Evolutionary conservation across 306 rosid genomes (phyloP), one percentile per base, ranked within the genome.

Genomic region (Acacia acuminata): DNA sequence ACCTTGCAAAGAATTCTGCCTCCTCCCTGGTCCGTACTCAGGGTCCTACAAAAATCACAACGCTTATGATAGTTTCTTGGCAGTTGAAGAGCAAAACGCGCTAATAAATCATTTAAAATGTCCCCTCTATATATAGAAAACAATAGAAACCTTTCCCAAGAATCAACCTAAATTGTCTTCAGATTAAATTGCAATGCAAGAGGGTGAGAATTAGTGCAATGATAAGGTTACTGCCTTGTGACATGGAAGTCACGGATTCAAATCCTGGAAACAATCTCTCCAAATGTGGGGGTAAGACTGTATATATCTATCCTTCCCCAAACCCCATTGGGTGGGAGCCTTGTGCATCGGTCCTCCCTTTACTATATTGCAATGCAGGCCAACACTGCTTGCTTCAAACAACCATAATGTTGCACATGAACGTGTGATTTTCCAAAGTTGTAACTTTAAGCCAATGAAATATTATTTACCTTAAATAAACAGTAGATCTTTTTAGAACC

Each of bases 1-100:
- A 96, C 99, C 99, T 96, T 96, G 97, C 73, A 83, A 88, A 83
- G 97, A 96, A 88, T 90, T 93, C 77, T 84, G 90, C 79, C 89
- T 84, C 48, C 85, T 84, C 58, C 88, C 90, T 1, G 88, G 80
- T 81, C 87, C 85, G 83, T 77, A 78, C 78, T 91, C 90, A 45
- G 88, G 86, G 77, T 87, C 90, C 94, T 90, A 84, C 87, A 88
- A 65, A 80, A 69, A 22, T 25, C 69, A 25, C 66, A 66, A 64
- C 27, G 44, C 27, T 25, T 50, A 40, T 24, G 48, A 30, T 75
- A 53, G 27, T 56, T 77, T 43, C 53, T 55, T 40, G 61, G 44
- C 48, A 53, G 42, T 53, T n/a, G 20, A 76, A 55, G 27, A 56
- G 36, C 15, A 32, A 67, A 63, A 61, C 25, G 20, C 2, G 20